Conservation (phyloP, 2,329 filamentous ascomycete species). For the Orbilia brochopaga region DNA sequence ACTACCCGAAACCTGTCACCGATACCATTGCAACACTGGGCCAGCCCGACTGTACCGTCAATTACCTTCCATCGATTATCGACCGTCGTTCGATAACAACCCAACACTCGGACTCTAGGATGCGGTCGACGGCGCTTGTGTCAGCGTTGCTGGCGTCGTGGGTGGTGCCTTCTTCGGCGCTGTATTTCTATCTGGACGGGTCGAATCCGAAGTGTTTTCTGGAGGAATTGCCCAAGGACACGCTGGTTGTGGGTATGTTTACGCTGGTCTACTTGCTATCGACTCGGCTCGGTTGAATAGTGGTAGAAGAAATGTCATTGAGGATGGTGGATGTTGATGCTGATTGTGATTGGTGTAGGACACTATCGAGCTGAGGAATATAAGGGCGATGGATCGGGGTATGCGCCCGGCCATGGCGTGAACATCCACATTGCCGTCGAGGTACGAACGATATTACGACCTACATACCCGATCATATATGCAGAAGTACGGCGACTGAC, state of each 20-base stretch:
- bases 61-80: too few relatives aligned
- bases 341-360: conserved; percentile 58
- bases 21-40: too few relatives aligned
- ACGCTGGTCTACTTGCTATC: conserved; percentile 54
- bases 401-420: conserved; percentile 75
- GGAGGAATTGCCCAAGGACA: conserved; percentile 97
- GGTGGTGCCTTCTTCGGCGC: conserved; percentile 72
- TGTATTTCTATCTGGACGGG: conserved; percentile 96
- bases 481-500: conserved; percentile 36
- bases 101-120: conserved; percentile 10
- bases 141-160: conserved; percentile 61
- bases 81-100: conserved; percentile 10
- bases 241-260: conserved; percentile 78
- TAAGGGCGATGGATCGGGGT: conserved; percentile 72
- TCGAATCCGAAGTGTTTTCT: conserved; percentile 91
- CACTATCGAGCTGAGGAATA: conserved; percentile 87
- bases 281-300: not conserved
- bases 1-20: too few relatives aligned
- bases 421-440: conserved; percentile 91
- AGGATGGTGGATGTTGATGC: conserved; percentile 8
- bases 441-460: too few relatives aligned
- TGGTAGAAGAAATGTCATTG: not conserved
- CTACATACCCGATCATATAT: too few relatives aligned
- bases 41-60: too few relatives aligned
- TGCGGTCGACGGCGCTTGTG: conserved; percentile 42